Percentiles rank a stretch among this genome's conserved stretches.
Evolutionary conservation across 2,329 filamentous ascomycete species (phyloP).

Genomic region (Fusarium verrucosum): DNA sequence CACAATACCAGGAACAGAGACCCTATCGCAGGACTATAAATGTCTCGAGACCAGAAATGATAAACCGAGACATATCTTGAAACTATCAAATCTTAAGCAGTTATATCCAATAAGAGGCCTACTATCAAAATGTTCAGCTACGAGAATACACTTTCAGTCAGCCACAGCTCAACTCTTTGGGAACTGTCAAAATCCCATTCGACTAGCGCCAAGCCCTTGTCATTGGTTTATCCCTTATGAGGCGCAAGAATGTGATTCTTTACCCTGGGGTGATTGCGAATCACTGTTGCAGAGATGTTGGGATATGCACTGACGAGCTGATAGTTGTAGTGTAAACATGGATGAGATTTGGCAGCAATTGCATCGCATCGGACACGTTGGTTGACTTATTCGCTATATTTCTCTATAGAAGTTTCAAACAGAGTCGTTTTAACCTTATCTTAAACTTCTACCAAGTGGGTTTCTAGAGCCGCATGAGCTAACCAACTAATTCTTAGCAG

Average conservation of each 20-base stretch:
- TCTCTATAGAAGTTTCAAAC: neutral
- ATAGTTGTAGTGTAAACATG: neutral
- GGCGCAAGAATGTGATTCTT: conserved; percentile 1
- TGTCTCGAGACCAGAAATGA: conserved; percentile 2
- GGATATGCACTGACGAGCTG: neutral
- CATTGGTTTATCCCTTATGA: neutral
- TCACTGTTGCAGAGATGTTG: neutral
- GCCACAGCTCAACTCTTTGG: conserved; percentile 8
- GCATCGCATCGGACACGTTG: neutral
- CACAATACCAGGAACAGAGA: neutral
- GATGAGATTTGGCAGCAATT: no score
- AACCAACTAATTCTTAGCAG: neutral
- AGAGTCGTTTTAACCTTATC: conserved; percentile 35
- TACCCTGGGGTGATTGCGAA: neutral
- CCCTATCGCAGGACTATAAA: no score
- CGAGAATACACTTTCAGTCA: conserved; percentile 20
- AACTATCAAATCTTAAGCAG: neutral
- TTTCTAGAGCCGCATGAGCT: neutral
- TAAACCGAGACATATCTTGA: neutral
- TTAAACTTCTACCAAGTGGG: conserved; percentile 19
- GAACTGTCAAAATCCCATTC: conserved; percentile 4
- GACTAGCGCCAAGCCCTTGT: conserved; percentile 8
- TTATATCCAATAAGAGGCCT: conserved; percentile 12
- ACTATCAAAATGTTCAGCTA: neutral
- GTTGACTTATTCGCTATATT: neutral